Base-by-base conservation (phyloP, 202 grass and related monocot genomes). In the Dendrocalamus latiflorus region DNA sequence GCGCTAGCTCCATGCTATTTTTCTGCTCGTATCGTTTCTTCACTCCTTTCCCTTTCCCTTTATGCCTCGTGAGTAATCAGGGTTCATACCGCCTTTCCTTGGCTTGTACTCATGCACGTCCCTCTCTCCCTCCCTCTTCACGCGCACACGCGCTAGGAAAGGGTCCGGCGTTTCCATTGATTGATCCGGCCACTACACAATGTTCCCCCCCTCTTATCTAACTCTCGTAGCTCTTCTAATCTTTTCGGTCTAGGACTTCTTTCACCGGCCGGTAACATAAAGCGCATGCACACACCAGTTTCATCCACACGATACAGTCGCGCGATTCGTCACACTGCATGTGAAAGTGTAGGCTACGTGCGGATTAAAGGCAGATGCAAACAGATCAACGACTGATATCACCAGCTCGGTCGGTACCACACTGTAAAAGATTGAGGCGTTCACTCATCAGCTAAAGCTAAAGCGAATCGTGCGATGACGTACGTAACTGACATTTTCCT, bases 1-100 rank as follows among this genome's bases (percentile, higher is more conserved):
- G 41, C 24, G 12, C 43, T 61, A 61, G 63, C 55, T 71, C 55
- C 49, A 37, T 65, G 20, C 68, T 70, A 33, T 54, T 80, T 80
- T 20, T 51, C 69, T 24, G 66, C 18, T 39, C 18, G 61, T 26
- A 34, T 43, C 30, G 28, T 33, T 8, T 2, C 8, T 1, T 12
- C 44, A 4, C 13, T 49, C 39, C 59, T 18, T 53, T 39, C 67
- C 11, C 39, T 83, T 83, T 78, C 76, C 9, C 66, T 79, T 72
- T 66, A 16, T 14, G 25, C 60, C 22, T 37, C 4, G 3, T 14
- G 33, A 36, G 58, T 77, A 73, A 44, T 3, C 57, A 2, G 66
- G 9, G 73, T 89, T 89, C 83, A 89, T 30, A 86, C 87, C 12
- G 5, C 21, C 83, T 90, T 89, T 89, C 65, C 72, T 67, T 89